phyloP scores from a whole-genome alignment of 352 stramenopile genomes.

The Pythium oligandrum region DNA sequence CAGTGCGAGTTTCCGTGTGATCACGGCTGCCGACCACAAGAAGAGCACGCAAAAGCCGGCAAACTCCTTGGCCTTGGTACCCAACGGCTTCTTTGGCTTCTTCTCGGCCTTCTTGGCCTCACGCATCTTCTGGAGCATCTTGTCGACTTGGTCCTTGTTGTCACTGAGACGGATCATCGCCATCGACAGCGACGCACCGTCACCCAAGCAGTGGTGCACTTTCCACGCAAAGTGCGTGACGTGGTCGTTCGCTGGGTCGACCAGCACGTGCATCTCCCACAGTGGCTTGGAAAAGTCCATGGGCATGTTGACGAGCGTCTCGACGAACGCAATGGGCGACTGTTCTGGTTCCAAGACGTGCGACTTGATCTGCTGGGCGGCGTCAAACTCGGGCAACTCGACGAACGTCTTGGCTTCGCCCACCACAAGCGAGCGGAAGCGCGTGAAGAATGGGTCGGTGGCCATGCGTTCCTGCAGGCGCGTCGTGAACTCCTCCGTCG shows the following conservation, averaged over 20 bases:
- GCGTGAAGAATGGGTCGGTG: conserved; percentile 58
- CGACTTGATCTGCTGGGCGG: conserved; percentile 40
- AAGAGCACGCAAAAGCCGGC: conserved; percentile 27
- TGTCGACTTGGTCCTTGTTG: conserved; percentile 55
- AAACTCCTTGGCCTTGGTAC: conserved; percentile 21
- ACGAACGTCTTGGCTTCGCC: conserved; percentile 45
- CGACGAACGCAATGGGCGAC: conserved; percentile 55
- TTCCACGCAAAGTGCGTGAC: conserved; percentile 62
- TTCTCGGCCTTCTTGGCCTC: conserved; percentile 26
- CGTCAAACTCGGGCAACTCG: conserved; percentile 53
- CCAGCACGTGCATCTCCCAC: conserved; percentile 71
- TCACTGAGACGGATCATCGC: conserved; percentile 69
- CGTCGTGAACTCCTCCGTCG: conserved; percentile 35
- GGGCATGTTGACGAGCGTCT: conserved; percentile 66
- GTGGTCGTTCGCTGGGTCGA: conserved; percentile 23
- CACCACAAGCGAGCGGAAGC: conserved; percentile 62
- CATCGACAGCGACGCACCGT: conserved; percentile 59
- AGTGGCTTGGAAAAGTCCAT: conserved; percentile 65
- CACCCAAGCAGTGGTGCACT: conserved; percentile 74
- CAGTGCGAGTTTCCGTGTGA: conserved; percentile 40
- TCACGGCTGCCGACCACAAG: conserved; percentile 55
- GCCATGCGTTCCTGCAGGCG: conserved; percentile 46
- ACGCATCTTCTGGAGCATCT: conserved; percentile 50
- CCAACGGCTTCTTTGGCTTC: conserved; percentile 24
- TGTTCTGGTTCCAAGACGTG: conserved; percentile 50